Evolutionary conservation across 495 filamentous ascomycete species (phyloP), one percentile per base, ranked within the genome.

Genomic region (Choiromyces venosus): DNA sequence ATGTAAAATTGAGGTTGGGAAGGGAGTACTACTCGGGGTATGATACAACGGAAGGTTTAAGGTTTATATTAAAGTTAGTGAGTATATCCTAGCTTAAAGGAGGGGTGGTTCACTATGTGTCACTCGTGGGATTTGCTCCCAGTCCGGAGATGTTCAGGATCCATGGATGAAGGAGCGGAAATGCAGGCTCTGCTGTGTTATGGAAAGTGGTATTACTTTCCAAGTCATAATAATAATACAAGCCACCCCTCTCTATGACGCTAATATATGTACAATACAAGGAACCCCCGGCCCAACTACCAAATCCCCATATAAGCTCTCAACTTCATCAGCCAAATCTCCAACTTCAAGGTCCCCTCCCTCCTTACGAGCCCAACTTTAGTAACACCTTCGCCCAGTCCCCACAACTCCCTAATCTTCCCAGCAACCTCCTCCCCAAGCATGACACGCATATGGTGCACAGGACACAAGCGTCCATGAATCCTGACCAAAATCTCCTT

Each of bases 241-340:
- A 7, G 33, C 25, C 52, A 33, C 33, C 10, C 33, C 35, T 46
- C 67, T 38, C 29, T 38, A 37, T 5, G 35, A 19, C 1, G 16
- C 4, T 65, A n/a, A 35, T 39, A 35, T 25, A 36, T 16, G 35
- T 29, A 37, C 4, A 12, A 72, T 52, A 37, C 12, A 70, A 18
- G 61, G n/a, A 37, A 65, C 38, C 3, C 42, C 35, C 4, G 21
- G 40, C 5, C 7, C 52, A 18, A 36, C 65, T 44, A 76, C 76
- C 76, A 78, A 35, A 78, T 79, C 56, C 73, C 56, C 65, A 81
- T 68, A 40, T 81, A 81, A 67, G 71, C 64, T 61, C 79, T 81
- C 71, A 81, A 66, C 37, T 52, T 75, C 79, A 81, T 81, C 38
- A 81, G 36, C 79, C 72, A 75, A 65, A 81, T 76, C 68, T 81